Base-by-base conservation (phyloP, 208 protist species). In the Leishmania tarentolae region DNA sequence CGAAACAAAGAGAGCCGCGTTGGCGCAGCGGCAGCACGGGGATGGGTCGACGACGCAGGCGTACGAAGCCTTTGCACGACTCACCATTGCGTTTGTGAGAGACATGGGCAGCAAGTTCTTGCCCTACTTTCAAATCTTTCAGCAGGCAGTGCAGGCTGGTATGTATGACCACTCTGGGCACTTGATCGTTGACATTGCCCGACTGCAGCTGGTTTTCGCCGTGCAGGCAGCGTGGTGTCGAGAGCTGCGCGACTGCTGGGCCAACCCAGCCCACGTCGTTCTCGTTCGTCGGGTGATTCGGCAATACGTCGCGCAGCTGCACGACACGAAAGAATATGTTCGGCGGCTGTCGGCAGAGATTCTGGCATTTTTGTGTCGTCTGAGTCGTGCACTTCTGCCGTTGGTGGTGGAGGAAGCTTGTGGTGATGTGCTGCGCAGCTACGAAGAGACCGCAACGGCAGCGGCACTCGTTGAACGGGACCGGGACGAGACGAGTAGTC, bases 161-260 rank as follows among this genome's bases (percentile, higher is more conserved):
- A 82, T 98, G 42, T 95, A 91, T 77, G 91, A 97, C 85, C 84
- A 74, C 17, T 80, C 83, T 28, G 93, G 93, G 9, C 79, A 88
- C 57, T 75, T 98, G 24, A 83, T 96, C n/a, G 87, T 87, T 3
- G 89, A 95, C 84, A 89, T 88, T 15, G 63, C 83, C 46, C 92
- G 93, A 2, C 80, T 98, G 68, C 93, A 97, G 83, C 85, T 98
- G 21, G 85, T 98, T 46, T 98, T 92, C 81, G 72, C 89, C 28
- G 92, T 92, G 21, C 95, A 98, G 84, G 92, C 85, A 0, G 92
- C 91, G 70, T 98, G 95, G 93, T 95, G 89, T 59, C 89, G 95
- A n/a, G 95, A 98, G 83, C 75, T 98, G 86, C 73, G 81, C 40
- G 78, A 75, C 8, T 94, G 86, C 86, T 96, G 90, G 91, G 65